Base-by-base conservation (phyloP, 2,329 filamentous ascomycete species). In the Fusarium verrucosum region DNA sequence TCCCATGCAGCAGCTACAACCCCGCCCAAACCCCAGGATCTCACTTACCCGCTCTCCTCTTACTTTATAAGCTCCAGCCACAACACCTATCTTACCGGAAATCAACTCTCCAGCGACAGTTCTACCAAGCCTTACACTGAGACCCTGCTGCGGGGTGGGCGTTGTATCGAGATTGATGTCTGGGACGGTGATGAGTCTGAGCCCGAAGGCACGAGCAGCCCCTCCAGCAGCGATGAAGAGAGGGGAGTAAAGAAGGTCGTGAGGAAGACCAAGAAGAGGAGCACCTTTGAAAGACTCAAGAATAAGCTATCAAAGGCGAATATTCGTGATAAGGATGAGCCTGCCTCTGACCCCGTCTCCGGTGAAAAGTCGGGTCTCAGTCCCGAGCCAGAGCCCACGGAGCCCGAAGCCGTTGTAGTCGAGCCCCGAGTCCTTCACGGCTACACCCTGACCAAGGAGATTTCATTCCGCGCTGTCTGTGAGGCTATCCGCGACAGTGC, bases 21-120 rank as follows among this genome's bases (percentile, higher is more conserved):
- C 2, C 80, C 81, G 3, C 75, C 75, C 19, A 69, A 72, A 22
- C 63, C 77, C 4, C 73, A 80, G 51, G 84, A 87, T 52, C 84
- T 95, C 52, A 86, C 92, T 47, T 90, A 88, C 71, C 94, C 94
- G 1, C 80, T 97, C 63, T 91, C 92, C 58, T 93, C 92, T 78
- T 97, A 97, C 78, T 97, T 92, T 78, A 92, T 97, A 74, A 96
- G 90, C 63, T 96, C 92, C 70, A 97, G 93, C 54, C 94, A 97
- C 82, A 97, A 97, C 78, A 97, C 94, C 0, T 97, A 97, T 70
- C 85, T 97, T 20, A 87, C 93, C 2, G 94, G 94, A 22, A 91
- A 94, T 73, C 94, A 97, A 80, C 87, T 97, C 14, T 92, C 87
- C 59, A 94, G 92, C 69, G 87, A 90, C 60, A 95, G 92, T 49